These are phyloP conservation scores for Aspergillus bridgeri DNA, from an alignment of 495 filamentous ascomycete genomes.

Conservation along the genomic window DNA sequence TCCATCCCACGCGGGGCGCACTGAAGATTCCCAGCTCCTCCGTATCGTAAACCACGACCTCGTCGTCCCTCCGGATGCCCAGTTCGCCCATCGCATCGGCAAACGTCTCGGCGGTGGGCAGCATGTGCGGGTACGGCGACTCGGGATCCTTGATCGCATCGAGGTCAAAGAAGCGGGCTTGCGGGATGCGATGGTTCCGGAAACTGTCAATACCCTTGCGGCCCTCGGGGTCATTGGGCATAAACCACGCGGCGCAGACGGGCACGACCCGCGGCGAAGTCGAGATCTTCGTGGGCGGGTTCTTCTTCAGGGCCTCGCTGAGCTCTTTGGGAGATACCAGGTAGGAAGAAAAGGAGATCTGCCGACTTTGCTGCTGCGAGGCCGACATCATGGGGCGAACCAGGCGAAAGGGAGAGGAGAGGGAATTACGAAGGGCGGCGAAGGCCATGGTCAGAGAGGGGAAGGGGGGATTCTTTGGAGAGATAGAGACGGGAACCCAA, in stretches of 20 bases:
- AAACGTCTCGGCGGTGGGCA: constrained; percentile 76
- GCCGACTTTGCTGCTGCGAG: constrained; percentile 28
- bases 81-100: constrained; percentile 82
- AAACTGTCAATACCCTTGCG: constrained; percentile 77
- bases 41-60: constrained; percentile 88
- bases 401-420: constrained; percentile 26
- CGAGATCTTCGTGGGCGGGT: constrained; percentile 67
- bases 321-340: constrained; percentile 84
- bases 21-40: constrained; percentile 88
- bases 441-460: constrained; percentile 34
- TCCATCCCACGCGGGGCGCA: constrained; percentile 92
- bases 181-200: constrained; percentile 72
- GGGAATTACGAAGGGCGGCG: constrained; percentile 32
- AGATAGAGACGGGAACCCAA: constrained; percentile 7
- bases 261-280: constrained; percentile 79
- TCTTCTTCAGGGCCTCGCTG: constrained; percentile 70
- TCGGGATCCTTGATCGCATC: constrained; percentile 83
- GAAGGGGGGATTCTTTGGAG: constrained; percentile 9
- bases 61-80: constrained; percentile 81
- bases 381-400: constrained; percentile 36
- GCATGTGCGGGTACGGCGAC: constrained; percentile 95
- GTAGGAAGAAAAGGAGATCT: constrained; percentile 67
- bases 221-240: constrained; percentile 77
- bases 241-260: constrained; percentile 90
- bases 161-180: constrained; percentile 93